Evolutionary conservation across 257 asterid genomes (phyloP).

Genomic region (Solanum virginianum): DNA sequence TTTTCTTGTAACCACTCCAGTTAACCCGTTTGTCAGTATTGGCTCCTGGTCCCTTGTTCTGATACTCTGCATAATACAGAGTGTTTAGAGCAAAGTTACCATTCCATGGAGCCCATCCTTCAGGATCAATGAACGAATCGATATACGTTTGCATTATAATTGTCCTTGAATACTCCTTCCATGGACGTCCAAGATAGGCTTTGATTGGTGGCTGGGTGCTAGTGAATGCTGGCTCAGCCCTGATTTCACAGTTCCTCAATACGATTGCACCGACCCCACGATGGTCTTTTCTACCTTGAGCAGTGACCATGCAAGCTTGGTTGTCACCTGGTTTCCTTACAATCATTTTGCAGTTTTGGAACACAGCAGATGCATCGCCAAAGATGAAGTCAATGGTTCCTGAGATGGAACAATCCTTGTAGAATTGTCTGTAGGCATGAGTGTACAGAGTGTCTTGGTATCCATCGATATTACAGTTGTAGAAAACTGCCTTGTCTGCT

Average conservation of each 20-base stretch:
- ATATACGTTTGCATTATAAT: slow-evolving; percentile 27
- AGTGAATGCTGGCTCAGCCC: slow-evolving; percentile 11
- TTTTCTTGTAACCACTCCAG: slow-evolving; percentile 60
- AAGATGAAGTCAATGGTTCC: slow-evolving; percentile 59
- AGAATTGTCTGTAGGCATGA: slow-evolving; percentile 39
- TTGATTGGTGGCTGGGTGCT: background rate
- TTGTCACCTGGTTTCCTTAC: slow-evolving; percentile 26
- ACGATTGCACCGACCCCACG: slow-evolving; percentile 3
- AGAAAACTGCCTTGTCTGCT: slow-evolving; percentile 29
- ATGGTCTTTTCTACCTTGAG: slow-evolving; percentile 25
- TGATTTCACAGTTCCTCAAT: slow-evolving; percentile 26
- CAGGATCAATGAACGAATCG: slow-evolving; percentile 19
- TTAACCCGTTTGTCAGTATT: slow-evolving; percentile 24
- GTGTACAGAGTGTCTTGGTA: slow-evolving; percentile 52
- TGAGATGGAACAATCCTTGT: slow-evolving; percentile 33
- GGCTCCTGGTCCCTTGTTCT: slow-evolving; percentile 58
- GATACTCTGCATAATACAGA: slow-evolving; percentile 55
- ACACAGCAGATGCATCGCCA: slow-evolving; percentile 31
- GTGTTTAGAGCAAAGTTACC: slow-evolving; percentile 39
- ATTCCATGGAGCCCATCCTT: slow-evolving; percentile 43
- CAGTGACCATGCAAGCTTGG: slow-evolving; percentile 42
- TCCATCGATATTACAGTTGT: slow-evolving; percentile 40
- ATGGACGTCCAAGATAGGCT: slow-evolving; percentile 43
- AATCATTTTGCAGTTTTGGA: slow-evolving; percentile 41
- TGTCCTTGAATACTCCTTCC: slow-evolving; percentile 20